These are phyloP conservation scores for Wallacemonas collosoma DNA, from an alignment of 208 protist species.

Conservation along the genomic window DNA sequence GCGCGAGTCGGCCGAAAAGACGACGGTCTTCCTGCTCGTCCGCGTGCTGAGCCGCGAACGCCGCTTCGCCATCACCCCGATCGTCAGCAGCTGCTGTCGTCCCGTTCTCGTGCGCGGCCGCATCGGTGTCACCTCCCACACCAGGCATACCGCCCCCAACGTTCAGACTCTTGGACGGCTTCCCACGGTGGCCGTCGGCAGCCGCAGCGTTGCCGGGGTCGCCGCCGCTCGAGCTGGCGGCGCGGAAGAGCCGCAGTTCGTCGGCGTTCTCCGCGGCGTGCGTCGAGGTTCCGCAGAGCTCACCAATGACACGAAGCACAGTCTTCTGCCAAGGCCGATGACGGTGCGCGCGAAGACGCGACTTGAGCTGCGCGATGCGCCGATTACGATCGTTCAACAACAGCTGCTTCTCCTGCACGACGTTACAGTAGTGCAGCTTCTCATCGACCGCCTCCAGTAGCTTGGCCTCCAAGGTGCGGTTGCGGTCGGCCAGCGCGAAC, in stretches of 20 bases:
- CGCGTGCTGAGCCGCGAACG: slow-evolving; percentile 1
- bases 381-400: slow-evolving; percentile 53
- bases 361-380: slow-evolving; percentile 71
- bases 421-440: slow-evolving; percentile 74
- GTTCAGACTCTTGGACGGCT: slow-evolving; percentile 2
- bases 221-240: slow-evolving; percentile 18
- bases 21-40: slow-evolving; percentile 60
- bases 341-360: slow-evolving; percentile 74
- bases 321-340: slow-evolving; percentile 80
- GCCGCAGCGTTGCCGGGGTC: background rate
- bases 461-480: slow-evolving; percentile 44
- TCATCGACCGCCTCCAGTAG: slow-evolving; percentile 57
- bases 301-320: slow-evolving; percentile 74
- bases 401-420: slow-evolving; percentile 78
- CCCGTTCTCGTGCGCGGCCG: slow-evolving; percentile 2
- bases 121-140: background rate
- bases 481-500: slow-evolving; percentile 55
- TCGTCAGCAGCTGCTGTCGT: background rate
- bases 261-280: slow-evolving; percentile 52
- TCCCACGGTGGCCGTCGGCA: slow-evolving; percentile 14
- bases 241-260: slow-evolving; percentile 46
- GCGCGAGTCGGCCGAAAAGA: slow-evolving; percentile 80
- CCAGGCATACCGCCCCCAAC: background rate
- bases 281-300: slow-evolving; percentile 70
- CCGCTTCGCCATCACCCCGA: background rate